A percentile compares a stretch with the other conserved stretches of the same genome.
These are phyloP conservation scores for Fraxinus albicans DNA, from an alignment of 305 asterid genomes.

Conservation along the genomic window DNA sequence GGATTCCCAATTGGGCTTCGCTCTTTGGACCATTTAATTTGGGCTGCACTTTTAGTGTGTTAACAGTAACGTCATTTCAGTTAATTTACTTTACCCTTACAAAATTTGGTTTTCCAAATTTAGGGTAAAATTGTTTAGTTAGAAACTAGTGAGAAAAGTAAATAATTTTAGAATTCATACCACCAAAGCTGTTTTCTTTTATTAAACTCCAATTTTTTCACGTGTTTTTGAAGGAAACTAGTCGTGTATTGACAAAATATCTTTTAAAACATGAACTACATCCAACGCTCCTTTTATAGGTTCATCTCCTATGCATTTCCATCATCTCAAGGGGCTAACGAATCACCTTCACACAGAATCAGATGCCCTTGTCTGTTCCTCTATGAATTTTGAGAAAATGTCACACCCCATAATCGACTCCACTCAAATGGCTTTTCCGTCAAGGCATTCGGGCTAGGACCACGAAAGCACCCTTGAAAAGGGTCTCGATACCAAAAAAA, in stretches of 20 bases:
- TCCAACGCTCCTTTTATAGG: too few species aligned
- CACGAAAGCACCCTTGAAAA: constrained; percentile 3
- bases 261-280: too few species aligned
- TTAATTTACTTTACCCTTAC: too few species aligned
- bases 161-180: not conserved
- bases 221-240: too few species aligned
- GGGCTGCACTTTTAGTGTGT: too few species aligned
- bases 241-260: not conserved
- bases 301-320: too few species aligned
- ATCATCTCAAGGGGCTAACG: not conserved
- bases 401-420: not conserved
- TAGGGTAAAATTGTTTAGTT: not conserved
- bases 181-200: too few species aligned
- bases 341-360: not conserved
- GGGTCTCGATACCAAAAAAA: not conserved
- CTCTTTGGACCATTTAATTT: too few species aligned
- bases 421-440: constrained; percentile 16
- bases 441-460: constrained; percentile 30
- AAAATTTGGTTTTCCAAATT: too few species aligned
- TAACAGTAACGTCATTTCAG: not conserved
- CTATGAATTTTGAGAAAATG: not conserved
- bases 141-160: not conserved
- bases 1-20: too few species aligned
- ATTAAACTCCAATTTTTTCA: not conserved
- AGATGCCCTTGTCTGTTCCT: not conserved